A percentile compares a stretch with the other conserved stretches of the same genome.
phyloP scores from a whole-genome alignment of 2,329 filamentous ascomycete species.

The Aureobasidium namibiae region DNA sequence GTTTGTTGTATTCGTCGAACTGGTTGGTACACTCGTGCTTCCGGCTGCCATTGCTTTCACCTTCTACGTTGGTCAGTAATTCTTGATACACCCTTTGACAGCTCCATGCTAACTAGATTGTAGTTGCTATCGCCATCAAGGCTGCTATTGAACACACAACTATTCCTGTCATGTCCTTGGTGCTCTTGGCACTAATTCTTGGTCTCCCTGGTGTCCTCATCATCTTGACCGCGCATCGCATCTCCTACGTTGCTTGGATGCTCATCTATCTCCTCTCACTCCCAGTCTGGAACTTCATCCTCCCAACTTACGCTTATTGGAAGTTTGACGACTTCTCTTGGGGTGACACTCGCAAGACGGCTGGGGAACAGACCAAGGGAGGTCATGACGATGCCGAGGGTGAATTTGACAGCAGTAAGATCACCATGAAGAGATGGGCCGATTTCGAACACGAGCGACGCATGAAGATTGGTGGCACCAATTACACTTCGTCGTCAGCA shows the following conservation, averaged over 20 bases:
- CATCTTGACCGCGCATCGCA: constrained; percentile 84
- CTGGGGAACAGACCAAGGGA: constrained; percentile 81
- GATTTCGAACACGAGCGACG: constrained; percentile 71
- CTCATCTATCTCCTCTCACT: constrained; percentile 87
- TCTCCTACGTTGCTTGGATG: constrained; percentile 95
- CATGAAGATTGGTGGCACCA: constrained; percentile 5
- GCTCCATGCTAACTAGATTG: constrained; percentile 22
- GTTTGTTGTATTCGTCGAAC: constrained; percentile 92
- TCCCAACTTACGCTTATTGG: constrained; percentile 94
- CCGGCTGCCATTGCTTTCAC: constrained; percentile 96
- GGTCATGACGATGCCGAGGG: constrained; percentile 64
- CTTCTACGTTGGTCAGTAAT: constrained; percentile 76
- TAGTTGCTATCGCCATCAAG: constrained; percentile 79
- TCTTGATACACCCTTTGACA: not conserved
- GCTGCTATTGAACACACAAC: constrained; percentile 45
- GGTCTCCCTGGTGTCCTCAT: constrained; percentile 90
- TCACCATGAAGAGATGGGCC: constrained; percentile 98
- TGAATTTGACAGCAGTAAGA: constrained; percentile 97
- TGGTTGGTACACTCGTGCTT: constrained; percentile 87
- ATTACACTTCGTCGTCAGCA: not conserved
- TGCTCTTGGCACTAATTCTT: constrained; percentile 82
- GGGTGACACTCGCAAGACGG: constrained; percentile 96
- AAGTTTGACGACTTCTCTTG: constrained; percentile 99
- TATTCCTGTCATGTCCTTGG: constrained; percentile 80
- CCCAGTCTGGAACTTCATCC: constrained; percentile 94